Base-by-base conservation (phyloP, 208 protist species). In the Crithidia fasciculata region DNA sequence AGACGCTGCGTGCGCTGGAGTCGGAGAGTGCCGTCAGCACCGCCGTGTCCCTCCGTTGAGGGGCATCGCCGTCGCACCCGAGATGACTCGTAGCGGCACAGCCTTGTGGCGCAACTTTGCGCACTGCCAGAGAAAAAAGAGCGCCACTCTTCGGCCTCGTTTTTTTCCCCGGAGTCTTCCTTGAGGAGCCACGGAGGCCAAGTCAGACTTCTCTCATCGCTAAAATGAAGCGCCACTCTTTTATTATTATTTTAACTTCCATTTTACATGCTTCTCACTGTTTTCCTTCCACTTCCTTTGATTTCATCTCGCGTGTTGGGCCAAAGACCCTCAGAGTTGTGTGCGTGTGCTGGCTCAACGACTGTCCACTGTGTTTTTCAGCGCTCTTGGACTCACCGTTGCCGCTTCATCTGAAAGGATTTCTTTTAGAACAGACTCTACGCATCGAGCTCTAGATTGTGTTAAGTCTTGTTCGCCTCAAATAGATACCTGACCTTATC, bases 1-100 rank as follows among this genome's bases (percentile, higher is more conserved):
- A 63, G 43, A 74, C 80, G 66, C 62, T 88, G 63, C 59, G 69
- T 12, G 61, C 52, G 3, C 69, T 78, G 64, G 78, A 86, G 63
- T 39, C n/a, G 2, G 80, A 80, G 52, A 76, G 13, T 18, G 67
- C 49, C 9, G 69, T 85, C 19, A 69, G 74, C 71, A 81, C 73
- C 2, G 36, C 41, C 5, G 58, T 66, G 15, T 85, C 81, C 12
- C 72, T 40, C 13, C 67, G 62, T 2, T 83, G 53, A 70, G 15
- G 39, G 4, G 3, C 4, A 49, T 15, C 45, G 7, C 12, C 12
- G 7, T 49, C 45, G 45, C 12, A 49, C 28, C 28, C 28, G 28
- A 28, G 28, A 2, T 28, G 28, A 28, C 28, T 28, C 28, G 28
- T 1, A 28, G 28, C 28, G 28, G 28, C 28, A 28, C 28, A 28